Percentiles rank a stretch among this genome's conserved stretches.
These are phyloP conservation scores for Botrytis galanthina DNA, from an alignment of 2,329 filamentous ascomycete species.

Conservation along the genomic window DNA sequence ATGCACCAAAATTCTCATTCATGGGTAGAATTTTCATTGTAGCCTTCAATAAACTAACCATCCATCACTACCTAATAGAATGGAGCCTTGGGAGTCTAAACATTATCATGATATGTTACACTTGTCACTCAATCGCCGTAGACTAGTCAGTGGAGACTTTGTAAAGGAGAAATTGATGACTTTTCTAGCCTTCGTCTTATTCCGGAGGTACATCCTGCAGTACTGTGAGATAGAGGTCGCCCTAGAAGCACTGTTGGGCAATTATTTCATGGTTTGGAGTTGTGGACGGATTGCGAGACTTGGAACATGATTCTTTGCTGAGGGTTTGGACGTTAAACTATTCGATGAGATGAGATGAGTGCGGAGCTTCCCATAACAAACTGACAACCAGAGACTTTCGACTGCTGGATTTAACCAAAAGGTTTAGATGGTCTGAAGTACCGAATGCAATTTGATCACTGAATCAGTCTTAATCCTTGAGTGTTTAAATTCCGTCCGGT, in stretches of 20 bases:
- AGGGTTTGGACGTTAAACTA: neutral
- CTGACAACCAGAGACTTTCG: neutral
- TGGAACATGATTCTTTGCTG: neutral
- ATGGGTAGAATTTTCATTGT: neutral
- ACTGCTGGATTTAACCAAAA: neutral
- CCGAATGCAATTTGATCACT: neutral
- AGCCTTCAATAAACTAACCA: neutral
- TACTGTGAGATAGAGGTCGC: neutral
- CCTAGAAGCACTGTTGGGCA: neutral
- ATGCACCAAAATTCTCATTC: no score
- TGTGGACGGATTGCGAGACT: neutral
- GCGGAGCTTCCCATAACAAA: accelerated
- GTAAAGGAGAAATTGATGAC: neutral
- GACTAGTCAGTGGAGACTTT: neutral
- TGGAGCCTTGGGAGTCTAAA: neutral
- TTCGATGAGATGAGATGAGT: neutral
- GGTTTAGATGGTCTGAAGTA: neutral
- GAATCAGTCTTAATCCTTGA: neutral
- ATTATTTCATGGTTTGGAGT: neutral
- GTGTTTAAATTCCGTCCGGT: neutral
- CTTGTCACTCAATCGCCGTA: neutral
- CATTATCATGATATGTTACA: neutral
- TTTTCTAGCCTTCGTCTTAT: neutral
- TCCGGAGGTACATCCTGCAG: neutral
- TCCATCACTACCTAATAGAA: neutral